A percentile compares a stretch with the other conserved stretches of the same genome.
phyloP scores from a whole-genome alignment of 352 stramenopile genomes.

The Pythium vanterpoolii region DNA sequence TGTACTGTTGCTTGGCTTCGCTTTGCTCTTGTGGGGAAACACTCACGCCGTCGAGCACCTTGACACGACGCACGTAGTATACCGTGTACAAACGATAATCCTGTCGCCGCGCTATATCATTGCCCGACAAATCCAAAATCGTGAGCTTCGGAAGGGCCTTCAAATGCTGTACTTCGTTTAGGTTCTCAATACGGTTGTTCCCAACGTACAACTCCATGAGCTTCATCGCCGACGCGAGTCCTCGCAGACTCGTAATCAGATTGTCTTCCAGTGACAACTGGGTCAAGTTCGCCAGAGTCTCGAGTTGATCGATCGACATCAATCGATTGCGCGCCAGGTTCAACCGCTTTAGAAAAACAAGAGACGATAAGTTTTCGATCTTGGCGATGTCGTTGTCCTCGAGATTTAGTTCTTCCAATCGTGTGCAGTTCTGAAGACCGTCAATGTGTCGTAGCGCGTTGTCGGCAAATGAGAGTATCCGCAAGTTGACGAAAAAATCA shows the following conservation, averaged over 20 bases:
- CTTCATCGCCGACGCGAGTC: constrained; percentile 52
- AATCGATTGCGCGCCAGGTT: constrained; percentile 79
- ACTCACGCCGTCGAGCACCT: constrained; percentile 78
- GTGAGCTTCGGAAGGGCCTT: constrained; percentile 81
- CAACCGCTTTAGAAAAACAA: constrained; percentile 66
- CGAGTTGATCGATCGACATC: constrained; percentile 54
- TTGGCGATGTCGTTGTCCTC: constrained; percentile 75
- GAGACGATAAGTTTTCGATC: constrained; percentile 59
- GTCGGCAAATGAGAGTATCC: constrained; percentile 56
- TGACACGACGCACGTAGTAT: constrained; percentile 76
- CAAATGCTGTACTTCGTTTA: constrained; percentile 80
- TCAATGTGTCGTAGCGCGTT: constrained; percentile 67
- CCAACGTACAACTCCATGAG: constrained; percentile 89
- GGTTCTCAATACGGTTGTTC: constrained; percentile 73
- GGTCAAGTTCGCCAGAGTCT: constrained; percentile 55
- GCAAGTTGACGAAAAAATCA: constrained; percentile 49
- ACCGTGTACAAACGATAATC: constrained; percentile 83
- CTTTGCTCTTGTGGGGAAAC: constrained; percentile 73
- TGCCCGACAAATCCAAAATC: constrained; percentile 84
- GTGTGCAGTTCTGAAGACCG: constrained; percentile 45
- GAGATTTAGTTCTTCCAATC: constrained; percentile 72
- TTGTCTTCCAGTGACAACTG: constrained; percentile 88
- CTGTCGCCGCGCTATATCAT: constrained; percentile 51
- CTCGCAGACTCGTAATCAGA: constrained; percentile 65
- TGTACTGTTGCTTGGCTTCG: constrained; percentile 86